Conservation (phyloP, 192 early-diverging fungal genomes). For the Thamnidium elegans region DNA sequence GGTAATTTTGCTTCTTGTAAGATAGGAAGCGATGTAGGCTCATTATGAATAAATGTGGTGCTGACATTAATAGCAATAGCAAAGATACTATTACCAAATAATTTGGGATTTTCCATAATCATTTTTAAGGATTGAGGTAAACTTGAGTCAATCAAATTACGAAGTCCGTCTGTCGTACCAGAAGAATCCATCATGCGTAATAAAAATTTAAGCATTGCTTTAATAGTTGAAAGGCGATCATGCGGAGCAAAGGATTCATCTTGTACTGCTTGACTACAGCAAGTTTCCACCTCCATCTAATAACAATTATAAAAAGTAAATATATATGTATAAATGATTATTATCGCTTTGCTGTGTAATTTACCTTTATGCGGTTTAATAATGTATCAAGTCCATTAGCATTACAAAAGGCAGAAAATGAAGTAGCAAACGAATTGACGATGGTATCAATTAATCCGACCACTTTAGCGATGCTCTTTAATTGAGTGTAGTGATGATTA, state of each 20-base stretch:
- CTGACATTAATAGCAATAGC: conserved; percentile 89
- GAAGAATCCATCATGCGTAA: conserved; percentile 94
- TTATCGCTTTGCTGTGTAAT: background rate
- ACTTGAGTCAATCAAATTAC: conserved; percentile 90
- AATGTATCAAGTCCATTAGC: conserved; percentile 78
- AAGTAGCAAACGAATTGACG: conserved; percentile 70
- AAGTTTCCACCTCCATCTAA: conserved; percentile 56
- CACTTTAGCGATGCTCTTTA: conserved; percentile 63
- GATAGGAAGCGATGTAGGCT: conserved; percentile 91
- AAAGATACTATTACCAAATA: conserved; percentile 82
- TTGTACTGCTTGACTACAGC: conserved; percentile 35
- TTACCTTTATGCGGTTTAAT: conserved; percentile 74
- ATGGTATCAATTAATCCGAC: conserved; percentile 81
- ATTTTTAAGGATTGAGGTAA: conserved; percentile 71
- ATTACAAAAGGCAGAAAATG: conserved; percentile 78
- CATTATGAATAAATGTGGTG: conserved; percentile 96
- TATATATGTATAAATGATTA: background rate
- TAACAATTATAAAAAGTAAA: conserved; percentile 3
- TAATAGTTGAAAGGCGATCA: conserved; percentile 73
- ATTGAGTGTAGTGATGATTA: conserved; percentile 42
- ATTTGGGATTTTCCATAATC: conserved; percentile 70
- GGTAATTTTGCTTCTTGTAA: conserved; percentile 91
- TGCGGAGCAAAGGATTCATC: conserved; percentile 52
- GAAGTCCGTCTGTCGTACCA: conserved; percentile 83
- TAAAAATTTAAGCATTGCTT: conserved; percentile 88